Evolutionary conservation across 768 basidiomycete genomes (phyloP).

Genomic region (Leucocoprinus leucothites): DNA sequence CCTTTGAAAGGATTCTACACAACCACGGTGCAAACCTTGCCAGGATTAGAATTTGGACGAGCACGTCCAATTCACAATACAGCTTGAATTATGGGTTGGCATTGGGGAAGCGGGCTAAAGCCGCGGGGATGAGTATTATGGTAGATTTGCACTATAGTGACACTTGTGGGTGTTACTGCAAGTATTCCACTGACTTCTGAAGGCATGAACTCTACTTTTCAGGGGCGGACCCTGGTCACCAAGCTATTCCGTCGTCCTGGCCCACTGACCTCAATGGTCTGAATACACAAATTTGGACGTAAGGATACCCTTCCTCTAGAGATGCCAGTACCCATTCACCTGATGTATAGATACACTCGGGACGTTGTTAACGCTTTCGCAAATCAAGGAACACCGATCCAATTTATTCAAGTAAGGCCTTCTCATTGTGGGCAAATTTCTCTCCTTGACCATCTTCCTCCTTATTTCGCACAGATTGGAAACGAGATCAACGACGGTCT

Average conservation of each 20-base stretch:
- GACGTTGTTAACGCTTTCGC: slow-evolving; percentile 49
- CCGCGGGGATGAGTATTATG: slow-evolving; percentile 52
- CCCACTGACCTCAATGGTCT: slow-evolving; percentile 45
- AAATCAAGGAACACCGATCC: slow-evolving; percentile 50
- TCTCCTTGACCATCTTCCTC: neutral
- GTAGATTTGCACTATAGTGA: slow-evolving; percentile 65
- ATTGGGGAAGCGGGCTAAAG: slow-evolving; percentile 51
- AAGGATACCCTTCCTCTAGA: slow-evolving; percentile 2
- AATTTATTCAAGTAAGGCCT: slow-evolving; percentile 43
- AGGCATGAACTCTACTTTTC: neutral
- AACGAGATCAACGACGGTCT: slow-evolving; percentile 68
- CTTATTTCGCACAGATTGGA: slow-evolving; percentile 38
- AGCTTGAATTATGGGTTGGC: slow-evolving; percentile 49
- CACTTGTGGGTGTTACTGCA: slow-evolving; percentile 41
- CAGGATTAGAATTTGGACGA: slow-evolving; percentile 62
- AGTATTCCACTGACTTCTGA: neutral
- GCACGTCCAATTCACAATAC: slow-evolving; percentile 47
- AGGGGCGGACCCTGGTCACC: slow-evolving; percentile 68
- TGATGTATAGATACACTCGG: slow-evolving; percentile 42
- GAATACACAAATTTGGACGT: slow-evolving; percentile 58
- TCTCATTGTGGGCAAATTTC: neutral
- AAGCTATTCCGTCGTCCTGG: slow-evolving; percentile 57
- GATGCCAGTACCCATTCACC: neutral
- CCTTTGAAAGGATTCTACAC: slow-evolving; percentile 50
- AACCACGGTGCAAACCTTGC: slow-evolving; percentile 56